phyloP scores from a whole-genome alignment of 305 asterid species.

The Fraxinus ornus region DNA sequence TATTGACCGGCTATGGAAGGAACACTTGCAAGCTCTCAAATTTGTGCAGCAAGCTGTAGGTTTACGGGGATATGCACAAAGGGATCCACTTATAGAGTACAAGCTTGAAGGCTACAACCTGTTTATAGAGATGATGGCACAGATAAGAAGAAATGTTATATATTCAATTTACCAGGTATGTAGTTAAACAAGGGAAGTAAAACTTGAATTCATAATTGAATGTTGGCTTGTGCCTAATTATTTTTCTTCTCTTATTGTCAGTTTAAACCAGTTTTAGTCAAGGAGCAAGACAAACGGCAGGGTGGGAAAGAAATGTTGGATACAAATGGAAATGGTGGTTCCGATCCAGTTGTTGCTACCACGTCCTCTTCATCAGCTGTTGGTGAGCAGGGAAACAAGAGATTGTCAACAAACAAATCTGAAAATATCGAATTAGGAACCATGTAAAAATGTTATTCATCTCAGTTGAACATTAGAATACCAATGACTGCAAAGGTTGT shows the following conservation, averaged over 20 bases:
- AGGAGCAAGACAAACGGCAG: constrained; percentile 52
- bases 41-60: constrained; percentile 99
- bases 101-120: constrained; percentile 98
- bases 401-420: constrained; percentile 15
- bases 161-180: constrained; percentile 92
- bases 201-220: not conserved
- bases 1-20: constrained; percentile 96
- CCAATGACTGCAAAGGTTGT: constrained; percentile 13
- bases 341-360: constrained; percentile 32
- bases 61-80: constrained; percentile 95
- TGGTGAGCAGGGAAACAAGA: constrained; percentile 38
- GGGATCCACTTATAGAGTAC: constrained; percentile 96
- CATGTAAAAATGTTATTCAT: not conserved
- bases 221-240: constrained; percentile 11
- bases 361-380: constrained; percentile 43
- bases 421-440: constrained; percentile 13
- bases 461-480: constrained; percentile 24
- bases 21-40: constrained; percentile 96
- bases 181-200: not conserved
- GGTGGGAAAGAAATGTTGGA: constrained; percentile 35
- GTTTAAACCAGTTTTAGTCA: constrained; percentile 88
- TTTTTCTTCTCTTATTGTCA: constrained; percentile 30
- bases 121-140: constrained; percentile 98
- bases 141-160: constrained; percentile 89
- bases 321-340: constrained; percentile 45